Percentiles rank a stretch among this genome's conserved stretches.
Evolutionary conservation across 2,329 filamentous ascomycete genomes (phyloP).

Genomic region (Hypoxylon sp.): DNA sequence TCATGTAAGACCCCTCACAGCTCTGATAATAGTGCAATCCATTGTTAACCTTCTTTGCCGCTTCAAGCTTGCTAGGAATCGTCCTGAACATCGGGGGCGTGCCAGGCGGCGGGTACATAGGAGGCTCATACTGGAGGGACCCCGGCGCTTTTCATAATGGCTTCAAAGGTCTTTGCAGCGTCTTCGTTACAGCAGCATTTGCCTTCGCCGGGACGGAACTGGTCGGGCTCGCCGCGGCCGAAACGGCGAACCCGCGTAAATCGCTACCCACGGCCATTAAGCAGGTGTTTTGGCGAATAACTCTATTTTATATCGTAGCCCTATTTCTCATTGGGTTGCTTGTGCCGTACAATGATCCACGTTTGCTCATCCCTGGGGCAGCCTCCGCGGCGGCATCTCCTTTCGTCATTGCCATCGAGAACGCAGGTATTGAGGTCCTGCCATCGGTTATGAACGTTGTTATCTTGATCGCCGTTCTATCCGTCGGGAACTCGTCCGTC

Average conservation of each 20-base stretch:
- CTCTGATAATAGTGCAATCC: background rate
- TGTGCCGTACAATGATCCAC: slow-evolving; percentile 78
- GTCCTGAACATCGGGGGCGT: slow-evolving; percentile 88
- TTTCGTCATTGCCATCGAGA: slow-evolving; percentile 90
- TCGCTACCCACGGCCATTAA: slow-evolving; percentile 89
- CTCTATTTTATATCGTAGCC: slow-evolving; percentile 89
- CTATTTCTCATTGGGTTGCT: slow-evolving; percentile 85
- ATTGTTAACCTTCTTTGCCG: slow-evolving; percentile 25
- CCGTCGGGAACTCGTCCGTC: slow-evolving; percentile 91
- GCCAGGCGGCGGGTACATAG: slow-evolving; percentile 81
- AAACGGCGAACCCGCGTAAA: slow-evolving; percentile 84
- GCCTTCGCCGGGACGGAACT: slow-evolving; percentile 83
- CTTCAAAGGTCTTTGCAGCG: slow-evolving; percentile 85
- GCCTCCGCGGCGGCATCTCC: slow-evolving; percentile 83
- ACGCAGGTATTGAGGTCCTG: slow-evolving; percentile 84
- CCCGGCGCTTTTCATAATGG: slow-evolving; percentile 90
- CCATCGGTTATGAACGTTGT: slow-evolving; percentile 96
- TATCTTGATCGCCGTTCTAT: slow-evolving; percentile 90
- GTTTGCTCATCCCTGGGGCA: slow-evolving; percentile 71
- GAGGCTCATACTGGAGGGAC: slow-evolving; percentile 80
- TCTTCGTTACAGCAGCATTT: slow-evolving; percentile 83
- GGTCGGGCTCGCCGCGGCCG: slow-evolving; percentile 82
- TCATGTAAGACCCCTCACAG: slow-evolving; percentile 74
- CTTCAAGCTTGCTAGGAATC: slow-evolving; percentile 81
- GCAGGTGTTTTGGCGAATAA: slow-evolving; percentile 96